Evolutionary conservation across 768 basidiomycete genomes (phyloP), one percentile per base, ranked within the genome.

Genomic region (Heimioporus sp.): DNA sequence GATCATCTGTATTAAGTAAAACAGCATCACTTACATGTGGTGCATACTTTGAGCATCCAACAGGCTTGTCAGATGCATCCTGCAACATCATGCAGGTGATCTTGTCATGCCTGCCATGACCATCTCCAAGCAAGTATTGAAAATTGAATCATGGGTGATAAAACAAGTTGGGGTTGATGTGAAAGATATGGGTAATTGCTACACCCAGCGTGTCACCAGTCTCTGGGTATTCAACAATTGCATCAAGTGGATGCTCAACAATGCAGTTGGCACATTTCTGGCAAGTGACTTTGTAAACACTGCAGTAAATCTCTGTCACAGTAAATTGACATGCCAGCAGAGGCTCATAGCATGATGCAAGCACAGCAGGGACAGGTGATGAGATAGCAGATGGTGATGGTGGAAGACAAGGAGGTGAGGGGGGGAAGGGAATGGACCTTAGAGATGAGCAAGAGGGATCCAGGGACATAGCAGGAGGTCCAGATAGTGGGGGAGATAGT

Each of bases 111-210:
- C 44, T 44, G n/a, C 48, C 48, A n/a, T 54, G 53, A 9, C 31
- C 45, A 36, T 37, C 35, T 43, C 49, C 45, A 0, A 54, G 35
- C 3, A 21, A 54, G 10, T 54, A 50, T 11, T 54, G 53, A 3
- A 50, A 54, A n/a, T 38, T 46, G 35, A 32, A 15, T 0, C 2
- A 1, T 2, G 39, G 39, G 5, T 54, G 12, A 13, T 46, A 15
- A 5, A 54, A 41, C 1, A 11, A 30, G 3, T 36, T 12, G 1
- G 53, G 32, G 7, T 54, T 1, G 7, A 54, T 2, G 9, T 24
- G 8, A 19, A 54, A 54, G 1, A 46, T 37, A 7, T 41, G 34
- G 2, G 48, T 31, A 1, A 54, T 4, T 0, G 44, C 2, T 2
- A 49, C 3, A 20, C 43, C 43, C 17, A 13, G 46, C 1, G 28